Percentiles rank a stretch among this genome's conserved stretches.
Evolutionary conservation across 805 yeast species (phyloP).

Genomic region (Ogataea wickerhamii): DNA sequence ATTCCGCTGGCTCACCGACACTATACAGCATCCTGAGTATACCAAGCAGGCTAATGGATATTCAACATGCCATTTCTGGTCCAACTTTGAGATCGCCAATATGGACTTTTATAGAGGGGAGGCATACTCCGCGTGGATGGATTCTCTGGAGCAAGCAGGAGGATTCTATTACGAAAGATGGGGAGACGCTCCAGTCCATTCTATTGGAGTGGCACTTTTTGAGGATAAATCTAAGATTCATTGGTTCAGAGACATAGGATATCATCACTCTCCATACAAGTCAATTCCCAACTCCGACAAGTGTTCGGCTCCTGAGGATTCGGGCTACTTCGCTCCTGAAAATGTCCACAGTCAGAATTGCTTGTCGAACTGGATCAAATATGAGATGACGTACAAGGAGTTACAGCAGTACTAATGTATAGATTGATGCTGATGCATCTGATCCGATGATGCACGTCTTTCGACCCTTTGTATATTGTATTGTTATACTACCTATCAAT

Average conservation of each 20-base stretch:
- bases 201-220: slow-evolving; percentile 68
- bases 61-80: slow-evolving; percentile 81
- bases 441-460: no score
- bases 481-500: no score
- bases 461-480: no score
- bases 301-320: slow-evolving; percentile 38
- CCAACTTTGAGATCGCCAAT: slow-evolving; percentile 81
- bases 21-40: slow-evolving; percentile 47
- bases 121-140: slow-evolving; percentile 65
- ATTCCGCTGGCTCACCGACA: slow-evolving; percentile 52
- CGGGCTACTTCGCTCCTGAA: slow-evolving; percentile 33
- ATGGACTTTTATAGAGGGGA: slow-evolving; percentile 76
- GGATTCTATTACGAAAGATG: slow-evolving; percentile 88
- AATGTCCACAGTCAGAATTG: slow-evolving; percentile 35
- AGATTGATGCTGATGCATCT: no score
- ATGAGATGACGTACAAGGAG: slow-evolving; percentile 35
- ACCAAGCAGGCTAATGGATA: slow-evolving; percentile 39
- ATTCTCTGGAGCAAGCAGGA: slow-evolving; percentile 65
- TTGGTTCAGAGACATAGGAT: slow-evolving; percentile 86
- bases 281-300: slow-evolving; percentile 71
- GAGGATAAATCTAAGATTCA: slow-evolving; percentile 70
- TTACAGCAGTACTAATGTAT: slow-evolving; percentile 27
- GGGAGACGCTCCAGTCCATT: slow-evolving; percentile 93
- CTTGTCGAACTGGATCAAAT: slow-evolving; percentile 35
- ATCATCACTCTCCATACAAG: slow-evolving; percentile 67